phyloP scores from a whole-genome alignment of 73 alveolate genomes.

The Paramecium octaurelia region DNA sequence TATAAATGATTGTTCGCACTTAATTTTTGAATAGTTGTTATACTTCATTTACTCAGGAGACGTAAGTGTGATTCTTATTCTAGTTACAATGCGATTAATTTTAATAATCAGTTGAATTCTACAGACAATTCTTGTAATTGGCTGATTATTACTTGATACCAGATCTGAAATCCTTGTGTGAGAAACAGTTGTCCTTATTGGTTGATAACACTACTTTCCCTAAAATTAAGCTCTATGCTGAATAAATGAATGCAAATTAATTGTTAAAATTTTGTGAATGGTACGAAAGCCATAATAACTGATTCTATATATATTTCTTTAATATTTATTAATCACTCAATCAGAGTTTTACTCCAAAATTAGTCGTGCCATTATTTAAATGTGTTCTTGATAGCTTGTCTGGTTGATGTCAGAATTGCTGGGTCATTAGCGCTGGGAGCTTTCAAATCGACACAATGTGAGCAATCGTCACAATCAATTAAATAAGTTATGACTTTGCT shows the following conservation, averaged over 20 bases:
- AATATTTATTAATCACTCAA: neutral
- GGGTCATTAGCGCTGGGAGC: slow-evolving; percentile 59
- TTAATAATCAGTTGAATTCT: slow-evolving; percentile 65
- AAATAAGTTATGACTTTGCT: slow-evolving; percentile 47
- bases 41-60: slow-evolving; percentile 76
- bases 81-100: slow-evolving; percentile 63
- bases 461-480: slow-evolving; percentile 65
- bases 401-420: neutral
- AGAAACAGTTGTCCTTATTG: slow-evolving; percentile 25
- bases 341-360: neutral
- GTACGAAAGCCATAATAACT: slow-evolving; percentile 52
- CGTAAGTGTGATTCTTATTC: neutral
- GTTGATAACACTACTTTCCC: slow-evolving; percentile 57
- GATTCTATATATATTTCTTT: neutral
- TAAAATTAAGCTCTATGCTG: slow-evolving; percentile 63
- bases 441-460: slow-evolving; percentile 73
- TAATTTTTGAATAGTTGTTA: slow-evolving; percentile 67
- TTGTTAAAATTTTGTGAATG: slow-evolving; percentile 75
- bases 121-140: slow-evolving; percentile 71
- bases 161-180: slow-evolving; percentile 73
- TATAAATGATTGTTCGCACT: slow-evolving; percentile 69
- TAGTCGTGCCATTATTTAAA: neutral
- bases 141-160: slow-evolving; percentile 76
- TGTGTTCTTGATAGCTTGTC: neutral
- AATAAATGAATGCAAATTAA: slow-evolving; percentile 70